phyloP scores from a whole-genome alignment of 169 alveolate genomes.

The Cryptosporidium ryanae region DNA sequence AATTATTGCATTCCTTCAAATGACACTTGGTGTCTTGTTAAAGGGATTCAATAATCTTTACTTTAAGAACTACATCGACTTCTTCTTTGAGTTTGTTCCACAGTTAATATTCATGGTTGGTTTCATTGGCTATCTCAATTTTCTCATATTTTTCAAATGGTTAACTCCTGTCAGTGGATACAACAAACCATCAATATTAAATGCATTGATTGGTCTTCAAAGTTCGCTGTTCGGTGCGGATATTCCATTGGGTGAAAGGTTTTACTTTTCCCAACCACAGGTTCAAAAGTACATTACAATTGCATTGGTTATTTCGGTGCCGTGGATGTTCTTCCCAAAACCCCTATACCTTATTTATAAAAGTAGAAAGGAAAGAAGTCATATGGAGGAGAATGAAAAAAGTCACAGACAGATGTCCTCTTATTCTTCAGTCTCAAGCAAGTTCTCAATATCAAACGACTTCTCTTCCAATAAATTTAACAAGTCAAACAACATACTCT shows the following conservation, averaged over 20 bases:
- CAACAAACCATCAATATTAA: constrained; percentile 94
- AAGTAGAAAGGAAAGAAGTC: constrained; percentile 76
- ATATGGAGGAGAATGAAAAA: constrained; percentile 9
- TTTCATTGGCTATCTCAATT: constrained; percentile 96
- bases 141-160: constrained; percentile 96
- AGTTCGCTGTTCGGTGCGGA: constrained; percentile 80
- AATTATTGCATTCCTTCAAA: constrained; percentile 91
- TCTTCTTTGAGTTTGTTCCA: constrained; percentile 97
- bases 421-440: constrained; percentile 50
- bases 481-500: constrained; percentile 33
- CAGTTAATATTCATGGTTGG: constrained; percentile 93
- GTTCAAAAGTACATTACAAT: constrained; percentile 85
- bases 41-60: constrained; percentile 94
- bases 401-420: constrained; percentile 28
- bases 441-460: constrained; percentile 14
- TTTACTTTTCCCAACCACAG: constrained; percentile 83
- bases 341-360: constrained; percentile 85
- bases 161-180: constrained; percentile 86
- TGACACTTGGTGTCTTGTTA: constrained; percentile 93
- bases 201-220: constrained; percentile 94
- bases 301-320: constrained; percentile 89
- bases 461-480: constrained; percentile 9
- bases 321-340: constrained; percentile 95
- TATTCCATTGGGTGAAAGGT: constrained; percentile 81
- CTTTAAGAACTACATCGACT: constrained; percentile 90